phyloP scores from a whole-genome alignment of 176 grass and related monocot genomes.

The bread wheat (Triticum aestivum) region DNA sequence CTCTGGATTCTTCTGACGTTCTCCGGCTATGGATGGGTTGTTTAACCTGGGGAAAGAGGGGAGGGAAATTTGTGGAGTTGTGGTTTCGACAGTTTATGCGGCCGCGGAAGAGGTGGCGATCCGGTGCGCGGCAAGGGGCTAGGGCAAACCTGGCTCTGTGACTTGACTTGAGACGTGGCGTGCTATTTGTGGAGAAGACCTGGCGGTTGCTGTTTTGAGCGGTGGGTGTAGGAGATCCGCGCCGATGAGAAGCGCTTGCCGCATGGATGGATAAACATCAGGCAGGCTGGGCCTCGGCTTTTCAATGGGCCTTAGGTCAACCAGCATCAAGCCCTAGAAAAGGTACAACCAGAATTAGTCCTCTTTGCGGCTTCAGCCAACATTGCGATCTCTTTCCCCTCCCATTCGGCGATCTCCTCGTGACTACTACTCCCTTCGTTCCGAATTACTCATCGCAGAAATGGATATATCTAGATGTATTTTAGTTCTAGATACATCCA shows the following conservation, averaged over 20 bases:
- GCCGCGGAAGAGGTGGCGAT: constrained; percentile 23
- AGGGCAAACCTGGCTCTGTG: neutral
- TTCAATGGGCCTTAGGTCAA: constrained; percentile 2
- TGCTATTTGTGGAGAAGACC: neutral
- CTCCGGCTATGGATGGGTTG: constrained; percentile 14
- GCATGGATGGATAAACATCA: neutral
- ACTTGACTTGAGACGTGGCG: neutral
- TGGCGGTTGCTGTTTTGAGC: neutral
- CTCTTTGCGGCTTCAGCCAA: too few species aligned
- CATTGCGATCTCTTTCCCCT: too few species aligned
- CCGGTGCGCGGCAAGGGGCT: constrained; percentile 2
- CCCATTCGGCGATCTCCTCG: too few species aligned
- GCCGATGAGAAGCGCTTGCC: neutral
- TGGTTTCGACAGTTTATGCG: constrained; percentile 28
- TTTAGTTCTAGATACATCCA: too few species aligned
- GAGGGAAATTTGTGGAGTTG: constrained; percentile 16
- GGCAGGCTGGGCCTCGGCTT: neutral
- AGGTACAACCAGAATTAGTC: too few species aligned
- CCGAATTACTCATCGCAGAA: too few species aligned
- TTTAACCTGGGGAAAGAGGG: neutral
- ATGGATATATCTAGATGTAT: too few species aligned
- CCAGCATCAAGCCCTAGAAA: too few species aligned
- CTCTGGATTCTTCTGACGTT: constrained; percentile 29
- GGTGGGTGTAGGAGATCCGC: neutral
- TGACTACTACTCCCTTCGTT: too few species aligned